Conservation (phyloP, 495 filamentous ascomycete genomes). For the Geoglossum glabrum region DNA sequence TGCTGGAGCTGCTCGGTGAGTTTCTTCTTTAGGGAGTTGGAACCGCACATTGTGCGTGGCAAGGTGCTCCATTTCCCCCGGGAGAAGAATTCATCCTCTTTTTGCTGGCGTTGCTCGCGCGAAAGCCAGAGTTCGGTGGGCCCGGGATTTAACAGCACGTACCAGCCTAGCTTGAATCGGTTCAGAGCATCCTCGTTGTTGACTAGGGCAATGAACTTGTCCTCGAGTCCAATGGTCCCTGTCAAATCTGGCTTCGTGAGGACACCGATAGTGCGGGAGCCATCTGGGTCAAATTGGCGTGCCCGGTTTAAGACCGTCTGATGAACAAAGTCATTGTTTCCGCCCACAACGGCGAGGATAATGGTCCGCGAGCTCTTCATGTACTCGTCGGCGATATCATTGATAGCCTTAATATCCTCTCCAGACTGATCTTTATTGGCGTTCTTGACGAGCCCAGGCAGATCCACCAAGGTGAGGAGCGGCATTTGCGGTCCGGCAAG, state of each 20-base stretch:
- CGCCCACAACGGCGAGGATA: conserved; percentile 39
- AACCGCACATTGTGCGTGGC: conserved; percentile 29
- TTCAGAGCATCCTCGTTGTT: conserved; percentile 16
- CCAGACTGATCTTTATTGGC: background rate
- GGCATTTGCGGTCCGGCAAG: conserved; percentile 34
- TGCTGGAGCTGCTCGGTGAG: conserved; percentile 24
- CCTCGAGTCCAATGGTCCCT: conserved; percentile 24
- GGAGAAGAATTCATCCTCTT: conserved; percentile 21
- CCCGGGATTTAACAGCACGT: conserved; percentile 35
- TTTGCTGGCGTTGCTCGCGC: conserved; percentile 11
- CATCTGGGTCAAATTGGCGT: conserved; percentile 25
- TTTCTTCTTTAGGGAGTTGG: conserved; percentile 22
- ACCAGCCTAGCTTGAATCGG: conserved; percentile 31
- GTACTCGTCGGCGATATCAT: conserved; percentile 1
- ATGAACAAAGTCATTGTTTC: conserved; percentile 40
- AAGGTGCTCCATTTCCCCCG: conserved; percentile 26
- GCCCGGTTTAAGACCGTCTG: conserved; percentile 40
- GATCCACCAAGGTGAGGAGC: conserved; percentile 40
- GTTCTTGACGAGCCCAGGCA: conserved; percentile 38
- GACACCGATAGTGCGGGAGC: conserved; percentile 36
- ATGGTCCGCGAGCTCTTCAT: conserved; percentile 12
- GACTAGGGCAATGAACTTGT: conserved; percentile 11
- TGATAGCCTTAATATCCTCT: background rate
- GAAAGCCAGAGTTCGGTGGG: conserved; percentile 18
- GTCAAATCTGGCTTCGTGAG: conserved; percentile 29